Base-by-base conservation (phyloP, 495 filamentous ascomycete species). In the Oleoguttula mirabilis region DNA sequence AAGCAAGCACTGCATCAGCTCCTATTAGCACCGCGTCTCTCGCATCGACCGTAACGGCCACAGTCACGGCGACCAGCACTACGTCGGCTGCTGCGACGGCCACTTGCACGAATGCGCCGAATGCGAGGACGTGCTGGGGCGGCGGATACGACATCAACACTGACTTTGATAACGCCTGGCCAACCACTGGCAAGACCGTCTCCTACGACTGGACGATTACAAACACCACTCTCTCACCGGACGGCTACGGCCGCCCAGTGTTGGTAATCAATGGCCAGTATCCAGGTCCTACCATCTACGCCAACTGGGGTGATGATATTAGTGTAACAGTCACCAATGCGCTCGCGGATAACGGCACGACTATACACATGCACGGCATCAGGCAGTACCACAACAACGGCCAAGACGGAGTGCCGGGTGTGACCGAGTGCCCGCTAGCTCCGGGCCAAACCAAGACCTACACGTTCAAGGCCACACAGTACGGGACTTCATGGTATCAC, bases 351-450 rank as follows among this genome's bases (percentile, higher is more conserved):
- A 64, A 64, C 40, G 61, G 61, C 14, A 62, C 60, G n/a, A 43
- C 43, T 4, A 61, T 62, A 17, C 61, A 64, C 34, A 62, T 56
- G 56, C 60, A 64, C 41, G 61, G 61, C 19, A 43, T 64, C 11
- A 38, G 60, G 8, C 60, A 62, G 41, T 42, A 58, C 16, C 45
- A 55, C 36, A 51, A 41, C 16, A 54, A 47, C 37, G 34, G 37
- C 11, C 27, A 57, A 21, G 60, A 64, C 27, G 61, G 61, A 22
- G 55, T 57, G 0, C 56, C 56, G 21, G 61, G 61, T 20, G 38
- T 62, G 10, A 64, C 61, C 5, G 55, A 62, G 40, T 64, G 59
- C 38, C 60, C 60, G 1, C 46, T 63, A 39, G 55, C 59, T 11
- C 60, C 60, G 3, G 56, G 58, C 19, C 47, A 63, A 12, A 50